Evolutionary conservation across 2,329 filamentous ascomycete species (phyloP).

Genomic region (Fusarium newnesense): DNA sequence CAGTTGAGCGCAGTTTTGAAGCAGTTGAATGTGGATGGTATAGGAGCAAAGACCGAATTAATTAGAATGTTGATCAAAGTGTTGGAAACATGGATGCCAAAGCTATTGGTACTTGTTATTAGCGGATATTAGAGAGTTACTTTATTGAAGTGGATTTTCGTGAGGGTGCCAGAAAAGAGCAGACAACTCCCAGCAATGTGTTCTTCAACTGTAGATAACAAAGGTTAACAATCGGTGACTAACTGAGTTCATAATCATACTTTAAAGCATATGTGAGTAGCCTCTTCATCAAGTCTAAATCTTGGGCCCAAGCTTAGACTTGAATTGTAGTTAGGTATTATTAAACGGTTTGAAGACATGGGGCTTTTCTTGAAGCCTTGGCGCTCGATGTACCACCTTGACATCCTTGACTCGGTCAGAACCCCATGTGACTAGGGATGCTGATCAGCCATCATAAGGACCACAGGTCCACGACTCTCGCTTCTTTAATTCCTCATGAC

Average conservation of each 20-base stretch:
- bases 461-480: slow-evolving; percentile 8
- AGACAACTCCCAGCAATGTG: neutral
- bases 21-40: neutral
- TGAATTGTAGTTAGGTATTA: no score
- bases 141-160: neutral
- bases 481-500: slow-evolving; percentile 20
- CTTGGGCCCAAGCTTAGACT: accelerated
- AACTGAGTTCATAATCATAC: no score
- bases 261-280: neutral
- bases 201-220: neutral
- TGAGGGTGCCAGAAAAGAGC: neutral
- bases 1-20: neutral
- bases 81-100: neutral
- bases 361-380: neutral
- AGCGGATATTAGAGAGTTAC: slow-evolving; percentile 27
- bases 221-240: accelerated
- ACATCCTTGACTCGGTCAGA: neutral
- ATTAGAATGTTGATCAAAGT: neutral
- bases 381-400: neutral
- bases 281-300: neutral
- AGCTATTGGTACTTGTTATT: neutral
- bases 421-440: slow-evolving; percentile 40
- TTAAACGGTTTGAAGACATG: no score
- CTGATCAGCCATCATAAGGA: slow-evolving; percentile 39
- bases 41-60: neutral